Evolutionary conservation across 768 basidiomycete species (phyloP), one percentile per base, ranked within the genome.

Genomic region (Calocybe gangraenosa): DNA sequence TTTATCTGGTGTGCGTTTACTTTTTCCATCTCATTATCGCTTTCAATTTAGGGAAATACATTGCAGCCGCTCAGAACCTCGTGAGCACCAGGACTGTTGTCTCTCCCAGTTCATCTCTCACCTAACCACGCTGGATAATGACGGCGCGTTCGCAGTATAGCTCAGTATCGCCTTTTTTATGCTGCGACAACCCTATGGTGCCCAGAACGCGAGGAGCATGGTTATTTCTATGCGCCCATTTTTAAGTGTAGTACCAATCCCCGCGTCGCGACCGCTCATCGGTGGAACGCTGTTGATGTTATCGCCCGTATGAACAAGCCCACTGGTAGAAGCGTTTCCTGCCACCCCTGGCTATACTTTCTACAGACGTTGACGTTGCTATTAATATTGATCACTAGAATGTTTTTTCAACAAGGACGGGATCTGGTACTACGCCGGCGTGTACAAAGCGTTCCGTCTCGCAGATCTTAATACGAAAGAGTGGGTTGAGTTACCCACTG

Each of bases 201-300:
- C 55, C 78, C 84, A 2, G 85, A 87, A 37, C 79, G 82, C 40
- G 87, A 91, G 67, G 87, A 89, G 51, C 86, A 90, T 45, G 87
- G 87, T 2, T 90, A 84, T 56, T 79, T 82, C 59, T 77, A 89
- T 42, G 71, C 79, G 1, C 86, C 87, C 0, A 58, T 75, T 10
- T 90, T 81, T 71, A 87, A 86, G 56, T 91, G 87, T 58, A 82
- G 58, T 62, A 90, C 87, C 19, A 89, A 87, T 55, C 85, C 86
- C 14, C 81, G 84, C 28, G 81, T 86, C 30, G 68, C 73, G 2
- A 85, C 85, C 13, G 87, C 87, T 2, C 87, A 90, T 61, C 76
- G 82, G 23, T 91, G 87, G 87, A 69, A 59, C 41, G 54, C 66
- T 6, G 78, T 79, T n/a, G 84, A 91, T 57, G 71, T 84, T 13